A percentile compares a stretch with the other conserved stretches of the same genome.
phyloP scores from a whole-genome alignment of 768 basidiomycete genomes.

The Termitomyces sp. region DNA sequence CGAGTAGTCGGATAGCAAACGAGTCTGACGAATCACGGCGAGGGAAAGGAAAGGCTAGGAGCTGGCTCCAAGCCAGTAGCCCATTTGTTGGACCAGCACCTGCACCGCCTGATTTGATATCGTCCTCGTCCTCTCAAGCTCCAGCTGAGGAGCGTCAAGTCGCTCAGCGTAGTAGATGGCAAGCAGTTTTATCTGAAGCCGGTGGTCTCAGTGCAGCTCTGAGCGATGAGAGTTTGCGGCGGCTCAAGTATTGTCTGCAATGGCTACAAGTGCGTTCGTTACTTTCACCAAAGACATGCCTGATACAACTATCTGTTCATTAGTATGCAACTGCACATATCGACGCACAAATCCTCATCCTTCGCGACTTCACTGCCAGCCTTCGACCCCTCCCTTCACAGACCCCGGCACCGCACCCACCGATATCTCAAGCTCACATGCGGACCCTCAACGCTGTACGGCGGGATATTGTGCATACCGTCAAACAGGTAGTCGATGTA shows the following conservation, averaged over 20 bases:
- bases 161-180: conserved; percentile 77
- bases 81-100: conserved; percentile 29
- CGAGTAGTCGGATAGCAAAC: not conserved
- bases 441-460: conserved; percentile 71
- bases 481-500: conserved; percentile 85
- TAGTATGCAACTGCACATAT: conserved; percentile 87
- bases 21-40: conserved; percentile 9
- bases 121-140: conserved; percentile 20
- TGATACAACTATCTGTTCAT: not conserved
- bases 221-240: conserved; percentile 87
- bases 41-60: conserved; percentile 18
- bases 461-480: conserved; percentile 80
- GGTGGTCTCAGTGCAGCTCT: conserved; percentile 85
- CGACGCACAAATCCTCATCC: conserved; percentile 78
- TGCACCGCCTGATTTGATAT: conserved; percentile 22
- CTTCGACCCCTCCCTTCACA: conserved; percentile 45
- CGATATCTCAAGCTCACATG: conserved; percentile 41
- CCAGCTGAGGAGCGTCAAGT: conserved; percentile 42
- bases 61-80: conserved; percentile 35
- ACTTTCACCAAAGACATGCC: not conserved
- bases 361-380: conserved; percentile 78
- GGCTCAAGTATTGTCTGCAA: conserved; percentile 78
- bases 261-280: conserved; percentile 70
- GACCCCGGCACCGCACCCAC: conserved; percentile 21
- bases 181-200: too few species aligned